Conservation (phyloP, 2,329 filamentous ascomycete species). For the Epichloe gansuensis region DNA sequence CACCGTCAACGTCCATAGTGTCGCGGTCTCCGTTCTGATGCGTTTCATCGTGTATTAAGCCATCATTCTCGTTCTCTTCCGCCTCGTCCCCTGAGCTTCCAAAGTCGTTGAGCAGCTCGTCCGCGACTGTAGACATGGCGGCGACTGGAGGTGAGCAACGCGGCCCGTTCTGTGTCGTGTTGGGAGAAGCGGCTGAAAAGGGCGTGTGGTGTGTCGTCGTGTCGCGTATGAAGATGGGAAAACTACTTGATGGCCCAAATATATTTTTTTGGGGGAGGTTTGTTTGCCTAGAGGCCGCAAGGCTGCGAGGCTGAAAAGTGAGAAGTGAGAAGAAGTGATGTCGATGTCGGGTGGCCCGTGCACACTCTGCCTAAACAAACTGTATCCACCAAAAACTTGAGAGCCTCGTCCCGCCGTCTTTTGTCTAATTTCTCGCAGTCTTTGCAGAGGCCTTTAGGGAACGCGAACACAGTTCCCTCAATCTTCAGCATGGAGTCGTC, state of each 20-base stretch:
- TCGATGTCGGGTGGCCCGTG: slow-evolving; percentile 9
- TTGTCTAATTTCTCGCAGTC: background rate
- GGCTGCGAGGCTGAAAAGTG: slow-evolving; percentile 16
- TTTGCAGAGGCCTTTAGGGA: background rate
- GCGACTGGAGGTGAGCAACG: background rate
- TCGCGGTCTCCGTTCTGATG: slow-evolving; percentile 26
- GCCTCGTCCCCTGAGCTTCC: slow-evolving; percentile 58
- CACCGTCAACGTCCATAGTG: slow-evolving; percentile 48
- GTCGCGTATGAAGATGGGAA: background rate
- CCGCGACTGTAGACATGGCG: slow-evolving; percentile 77
- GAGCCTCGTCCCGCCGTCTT: slow-evolving; percentile 7
- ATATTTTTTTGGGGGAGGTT: slow-evolving; percentile 6
- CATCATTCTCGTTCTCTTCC: slow-evolving; percentile 46
- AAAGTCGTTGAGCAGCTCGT: slow-evolving; percentile 76
- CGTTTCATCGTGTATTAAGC: slow-evolving; percentile 29
- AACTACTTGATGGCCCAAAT: slow-evolving; percentile 7
- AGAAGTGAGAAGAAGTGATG: slow-evolving; percentile 11
- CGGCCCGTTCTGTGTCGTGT: background rate
- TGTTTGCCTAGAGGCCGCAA: background rate
- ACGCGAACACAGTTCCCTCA: background rate
- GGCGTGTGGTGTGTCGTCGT: background rate
- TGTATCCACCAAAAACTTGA: slow-evolving; percentile 1
- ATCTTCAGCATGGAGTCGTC: slow-evolving; percentile 64
- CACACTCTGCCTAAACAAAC: background rate
- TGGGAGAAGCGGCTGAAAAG: background rate